These are phyloP conservation scores for Rhizopogon rudus DNA, from an alignment of 768 basidiomycete species.

Conservation along the genomic window DNA sequence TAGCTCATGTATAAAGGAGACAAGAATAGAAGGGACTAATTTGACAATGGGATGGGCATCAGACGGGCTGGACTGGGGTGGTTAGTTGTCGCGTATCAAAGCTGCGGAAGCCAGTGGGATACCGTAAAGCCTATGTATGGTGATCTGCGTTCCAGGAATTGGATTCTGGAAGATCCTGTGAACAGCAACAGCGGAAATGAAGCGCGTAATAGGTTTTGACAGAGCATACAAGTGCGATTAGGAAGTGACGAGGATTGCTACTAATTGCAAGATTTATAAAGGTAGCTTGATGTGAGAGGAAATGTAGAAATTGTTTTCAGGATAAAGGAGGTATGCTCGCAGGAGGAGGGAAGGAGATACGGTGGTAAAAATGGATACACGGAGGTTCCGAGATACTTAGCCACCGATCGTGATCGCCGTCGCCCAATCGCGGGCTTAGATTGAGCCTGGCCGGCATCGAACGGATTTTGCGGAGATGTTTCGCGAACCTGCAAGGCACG, in stretches of 20 bases:
- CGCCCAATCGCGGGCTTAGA: not conserved
- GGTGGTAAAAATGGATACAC: not conserved
- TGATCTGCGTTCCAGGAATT: too few species aligned
- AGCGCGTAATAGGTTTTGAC: not conserved
- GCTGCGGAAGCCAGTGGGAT: not conserved
- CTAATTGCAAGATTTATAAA: not conserved
- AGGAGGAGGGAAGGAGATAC: not conserved
- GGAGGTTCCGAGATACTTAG: not conserved
- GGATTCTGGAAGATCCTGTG: too few species aligned
- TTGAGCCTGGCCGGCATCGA: conserved; percentile 1
- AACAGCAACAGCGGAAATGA: not conserved
- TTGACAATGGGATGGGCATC: too few species aligned
- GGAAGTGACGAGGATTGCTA: not conserved
- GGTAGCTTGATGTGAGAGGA: not conserved
- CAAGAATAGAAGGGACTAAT: too few species aligned
- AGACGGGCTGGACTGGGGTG: too few species aligned
- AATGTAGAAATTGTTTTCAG: not conserved
- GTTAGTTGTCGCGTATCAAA: too few species aligned
- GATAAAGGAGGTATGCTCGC: not conserved
- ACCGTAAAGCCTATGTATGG: not conserved
- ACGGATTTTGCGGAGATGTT: conserved; percentile 5
- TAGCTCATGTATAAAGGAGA: too few species aligned
- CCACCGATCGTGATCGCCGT: conserved; percentile 2
- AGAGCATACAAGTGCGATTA: not conserved
- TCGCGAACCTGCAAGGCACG: not conserved